Conservation (phyloP, 768 basidiomycete genomes). For the Boletus eberwhitei region DNA sequence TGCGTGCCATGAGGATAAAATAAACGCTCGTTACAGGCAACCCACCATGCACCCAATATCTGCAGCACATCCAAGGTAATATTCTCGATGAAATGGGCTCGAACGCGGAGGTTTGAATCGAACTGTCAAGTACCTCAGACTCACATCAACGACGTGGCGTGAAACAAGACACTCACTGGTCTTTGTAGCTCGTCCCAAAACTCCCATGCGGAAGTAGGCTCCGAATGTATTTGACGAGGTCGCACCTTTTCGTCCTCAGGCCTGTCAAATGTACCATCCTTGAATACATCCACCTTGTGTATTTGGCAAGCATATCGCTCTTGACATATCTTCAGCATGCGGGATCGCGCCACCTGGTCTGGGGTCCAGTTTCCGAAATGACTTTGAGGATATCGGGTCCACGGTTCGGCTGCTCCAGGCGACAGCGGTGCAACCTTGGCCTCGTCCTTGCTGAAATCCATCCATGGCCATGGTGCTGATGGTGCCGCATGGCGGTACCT, state of each 20-base stretch:
- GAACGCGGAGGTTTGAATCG: conserved; percentile 24
- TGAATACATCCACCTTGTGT: conserved; percentile 21
- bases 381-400: conserved; percentile 47
- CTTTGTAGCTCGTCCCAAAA: conserved; percentile 31
- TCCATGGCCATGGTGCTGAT: conserved; percentile 42
- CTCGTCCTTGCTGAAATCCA: conserved; percentile 32
- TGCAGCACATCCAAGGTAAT: conserved; percentile 31
- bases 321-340: conserved; percentile 29
- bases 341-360: conserved; percentile 36
- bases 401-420: conserved; percentile 8
- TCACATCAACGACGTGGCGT: not conserved
- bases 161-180: conserved; percentile 19
- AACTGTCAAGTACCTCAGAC: conserved; percentile 14
- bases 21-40: not conserved
- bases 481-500: conserved; percentile 39
- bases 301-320: conserved; percentile 13
- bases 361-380: conserved; percentile 56
- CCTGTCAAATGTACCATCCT: conserved; percentile 16
- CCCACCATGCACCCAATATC: conserved; percentile 38
- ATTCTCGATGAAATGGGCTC: conserved; percentile 37
- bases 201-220: not conserved
- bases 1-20: not conserved
- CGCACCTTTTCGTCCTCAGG: not conserved
- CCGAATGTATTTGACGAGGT: conserved; percentile 16
- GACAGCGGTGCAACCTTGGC: conserved; percentile 10